Base-by-base conservation (phyloP, 1,284 basidiomycete genomes). In the Bjerkandera adusta region DNA sequence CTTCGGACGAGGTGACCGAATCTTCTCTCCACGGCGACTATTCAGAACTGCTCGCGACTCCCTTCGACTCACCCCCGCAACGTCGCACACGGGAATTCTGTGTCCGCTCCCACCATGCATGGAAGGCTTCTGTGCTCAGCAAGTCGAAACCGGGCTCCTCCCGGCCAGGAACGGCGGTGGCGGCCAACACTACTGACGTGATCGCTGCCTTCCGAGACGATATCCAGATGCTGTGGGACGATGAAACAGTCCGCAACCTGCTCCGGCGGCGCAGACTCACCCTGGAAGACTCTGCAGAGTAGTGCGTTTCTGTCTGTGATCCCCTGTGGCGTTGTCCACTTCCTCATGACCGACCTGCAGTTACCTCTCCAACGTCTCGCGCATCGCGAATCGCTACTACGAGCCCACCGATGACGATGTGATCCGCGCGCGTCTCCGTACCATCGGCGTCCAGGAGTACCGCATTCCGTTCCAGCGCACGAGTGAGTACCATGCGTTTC, bases 371-470 rank as follows among this genome's bases (percentile, higher is more conserved):
- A 81, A 89, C 45, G 67, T 80, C 10, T 77, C 79, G 7, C 79
- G 85, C 34, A 82, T 89, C 44, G 80, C 81, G 12, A 64, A 67
- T 16, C 64, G 67, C 10, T 66, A 66, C 45, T 89, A 87, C 57
- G 72, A 78, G 51, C 85, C 86, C 0, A 80, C 76, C 4, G 86
- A 89, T 55, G 74, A 81, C 42, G 85, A 89, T 58, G 76, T 89
- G 33, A 73, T 89, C 36, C 78, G 85, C 21, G 81, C 85, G 39
- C 79, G 86, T 11, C 66, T 89, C 27, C 63, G 69, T 30, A 71
- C 69, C 4, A 48, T 69, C 26, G 69, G 69, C 37, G 67, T 70
- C 15, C 66, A 68, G 47, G 69, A 71, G 50, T 63, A 69, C 52
- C 50, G 51, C 15, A 25, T 48, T 27, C 43, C 29, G 22, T 35